Evolutionary conservation across 805 yeast species (phyloP).

Genomic region (Hanseniaspora clermontiae): DNA sequence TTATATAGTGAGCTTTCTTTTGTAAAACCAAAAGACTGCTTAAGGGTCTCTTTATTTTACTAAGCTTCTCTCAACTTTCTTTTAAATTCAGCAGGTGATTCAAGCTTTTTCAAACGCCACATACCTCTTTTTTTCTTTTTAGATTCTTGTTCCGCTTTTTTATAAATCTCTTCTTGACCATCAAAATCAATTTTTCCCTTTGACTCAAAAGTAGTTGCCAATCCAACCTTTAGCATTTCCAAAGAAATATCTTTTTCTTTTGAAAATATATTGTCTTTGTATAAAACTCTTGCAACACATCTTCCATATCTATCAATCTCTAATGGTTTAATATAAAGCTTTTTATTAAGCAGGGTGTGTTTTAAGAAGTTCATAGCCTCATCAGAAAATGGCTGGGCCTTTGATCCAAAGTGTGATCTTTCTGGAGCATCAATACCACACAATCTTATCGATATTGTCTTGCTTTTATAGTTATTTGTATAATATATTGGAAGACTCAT

Average conservation of each 20-base stretch:
- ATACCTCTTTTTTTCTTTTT: slow-evolving; percentile 47
- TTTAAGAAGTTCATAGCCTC: slow-evolving; percentile 77
- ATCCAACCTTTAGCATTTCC: slow-evolving; percentile 73
- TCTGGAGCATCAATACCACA: slow-evolving; percentile 98
- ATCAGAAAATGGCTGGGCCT: slow-evolving; percentile 75
- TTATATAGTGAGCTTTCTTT: too few species aligned
- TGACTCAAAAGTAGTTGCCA: slow-evolving; percentile 80
- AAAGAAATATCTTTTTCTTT: slow-evolving; percentile 72
- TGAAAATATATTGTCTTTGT: slow-evolving; percentile 34
- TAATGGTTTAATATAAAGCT: slow-evolving; percentile 64
- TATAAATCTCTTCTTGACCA: slow-evolving; percentile 50
- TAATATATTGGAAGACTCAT: slow-evolving; percentile 21
- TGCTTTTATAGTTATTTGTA: slow-evolving; percentile 24
- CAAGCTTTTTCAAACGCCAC: slow-evolving; percentile 46
- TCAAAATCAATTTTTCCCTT: slow-evolving; percentile 68
- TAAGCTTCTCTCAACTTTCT: slow-evolving; percentile 27
- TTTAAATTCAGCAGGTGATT: slow-evolving; percentile 74
- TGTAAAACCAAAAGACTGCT: too few species aligned
- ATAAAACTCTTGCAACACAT: slow-evolving; percentile 63
- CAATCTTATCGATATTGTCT: slow-evolving; percentile 66
- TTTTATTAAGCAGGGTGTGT: slow-evolving; percentile 48
- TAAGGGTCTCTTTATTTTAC: neutral
- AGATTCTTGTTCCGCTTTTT: slow-evolving; percentile 49
- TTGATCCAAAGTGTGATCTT: slow-evolving; percentile 83
- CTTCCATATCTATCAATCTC: slow-evolving; percentile 80